Conservation (phyloP, 179 eudicot species). For the Pouteria campechiana region DNA sequence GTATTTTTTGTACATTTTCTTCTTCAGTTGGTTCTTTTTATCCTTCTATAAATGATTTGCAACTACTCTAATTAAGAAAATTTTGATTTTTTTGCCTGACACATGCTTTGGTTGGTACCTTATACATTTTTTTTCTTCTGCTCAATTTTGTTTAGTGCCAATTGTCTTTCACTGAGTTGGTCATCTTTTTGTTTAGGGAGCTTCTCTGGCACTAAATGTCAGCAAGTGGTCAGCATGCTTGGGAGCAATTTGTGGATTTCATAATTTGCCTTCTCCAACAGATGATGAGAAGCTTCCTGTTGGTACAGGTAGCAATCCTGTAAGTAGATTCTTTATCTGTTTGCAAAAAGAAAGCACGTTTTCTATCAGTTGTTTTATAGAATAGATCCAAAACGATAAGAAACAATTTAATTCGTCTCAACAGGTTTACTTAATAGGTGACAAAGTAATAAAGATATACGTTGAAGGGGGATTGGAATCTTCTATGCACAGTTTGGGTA, state of each 20-base stretch:
- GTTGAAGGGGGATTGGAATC: slow-evolving; percentile 86
- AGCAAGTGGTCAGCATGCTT: slow-evolving; percentile 59
- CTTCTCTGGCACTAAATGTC: slow-evolving; percentile 78
- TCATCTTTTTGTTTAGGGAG: slow-evolving; percentile 86
- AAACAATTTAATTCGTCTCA: not conserved
- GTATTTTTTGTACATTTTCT: slow-evolving; percentile 36
- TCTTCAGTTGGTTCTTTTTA: too few relatives aligned
- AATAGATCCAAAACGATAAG: not conserved
- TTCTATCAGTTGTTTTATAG: not conserved
- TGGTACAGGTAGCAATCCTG: slow-evolving; percentile 99
- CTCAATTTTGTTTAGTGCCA: too few relatives aligned
- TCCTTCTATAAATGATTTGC: too few relatives aligned
- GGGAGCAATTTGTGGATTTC: slow-evolving; percentile 56
- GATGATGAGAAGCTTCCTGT: slow-evolving; percentile 88
- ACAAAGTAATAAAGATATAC: slow-evolving; percentile 64
- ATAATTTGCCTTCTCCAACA: slow-evolving; percentile 47
- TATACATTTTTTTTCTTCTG: too few relatives aligned
- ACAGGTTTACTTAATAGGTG: slow-evolving; percentile 77
- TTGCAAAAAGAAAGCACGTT: not conserved
- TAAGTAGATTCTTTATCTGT: slow-evolving; percentile 26
- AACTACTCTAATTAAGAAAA: too few relatives aligned
- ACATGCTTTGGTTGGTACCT: too few relatives aligned
- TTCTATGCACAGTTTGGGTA: slow-evolving; percentile 68
- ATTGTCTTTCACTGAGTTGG: too few relatives aligned
- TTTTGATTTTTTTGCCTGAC: too few relatives aligned